phyloP scores from a whole-genome alignment of 108 stramenopile genomes.

The Schizochytrium sp. region DNA sequence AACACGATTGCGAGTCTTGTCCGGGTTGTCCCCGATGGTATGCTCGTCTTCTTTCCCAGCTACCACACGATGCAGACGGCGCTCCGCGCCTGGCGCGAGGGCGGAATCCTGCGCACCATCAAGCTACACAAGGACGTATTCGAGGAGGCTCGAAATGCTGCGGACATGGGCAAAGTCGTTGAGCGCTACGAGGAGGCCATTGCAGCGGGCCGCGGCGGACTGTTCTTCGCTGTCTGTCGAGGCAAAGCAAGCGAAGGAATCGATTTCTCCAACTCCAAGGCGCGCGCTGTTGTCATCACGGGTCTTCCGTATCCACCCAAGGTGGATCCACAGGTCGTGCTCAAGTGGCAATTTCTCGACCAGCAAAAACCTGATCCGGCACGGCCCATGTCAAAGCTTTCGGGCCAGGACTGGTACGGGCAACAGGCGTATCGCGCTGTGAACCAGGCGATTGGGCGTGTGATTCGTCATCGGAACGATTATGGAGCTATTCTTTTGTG shows the following conservation, averaged over 20 bases:
- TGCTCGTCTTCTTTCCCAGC: conserved; percentile 91
- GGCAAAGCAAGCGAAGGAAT: conserved; percentile 70
- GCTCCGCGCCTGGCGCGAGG: neutral
- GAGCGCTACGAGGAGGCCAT: neutral
- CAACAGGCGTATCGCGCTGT: conserved; percentile 92
- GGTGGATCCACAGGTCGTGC: conserved; percentile 80
- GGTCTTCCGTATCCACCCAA: conserved; percentile 91
- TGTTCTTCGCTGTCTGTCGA: conserved; percentile 88
- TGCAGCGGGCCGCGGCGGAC: conserved; percentile 59
- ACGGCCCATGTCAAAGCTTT: conserved; percentile 31
- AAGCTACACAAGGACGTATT: conserved; percentile 52
- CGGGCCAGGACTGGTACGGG: conserved; percentile 90
- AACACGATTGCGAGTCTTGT: conserved; percentile 67
- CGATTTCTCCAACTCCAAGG: conserved; percentile 84
- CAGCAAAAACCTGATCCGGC: neutral
- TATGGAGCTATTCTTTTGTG: conserved; percentile 87
- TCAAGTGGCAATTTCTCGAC: conserved; percentile 86
- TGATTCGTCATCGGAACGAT: conserved; percentile 91
- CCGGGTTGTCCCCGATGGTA: conserved; percentile 72
- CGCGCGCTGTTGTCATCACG: conserved; percentile 87
- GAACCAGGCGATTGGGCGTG: conserved; percentile 94
- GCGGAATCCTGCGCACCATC: conserved; percentile 58
- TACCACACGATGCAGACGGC: conserved; percentile 57
- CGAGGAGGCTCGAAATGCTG: neutral
- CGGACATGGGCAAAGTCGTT: neutral